A percentile compares a stretch with the other conserved stretches of the same genome.
These are phyloP conservation scores for Wickerhamomyces mucosus DNA, from an alignment of 805 yeast genomes.

Conservation along the genomic window DNA sequence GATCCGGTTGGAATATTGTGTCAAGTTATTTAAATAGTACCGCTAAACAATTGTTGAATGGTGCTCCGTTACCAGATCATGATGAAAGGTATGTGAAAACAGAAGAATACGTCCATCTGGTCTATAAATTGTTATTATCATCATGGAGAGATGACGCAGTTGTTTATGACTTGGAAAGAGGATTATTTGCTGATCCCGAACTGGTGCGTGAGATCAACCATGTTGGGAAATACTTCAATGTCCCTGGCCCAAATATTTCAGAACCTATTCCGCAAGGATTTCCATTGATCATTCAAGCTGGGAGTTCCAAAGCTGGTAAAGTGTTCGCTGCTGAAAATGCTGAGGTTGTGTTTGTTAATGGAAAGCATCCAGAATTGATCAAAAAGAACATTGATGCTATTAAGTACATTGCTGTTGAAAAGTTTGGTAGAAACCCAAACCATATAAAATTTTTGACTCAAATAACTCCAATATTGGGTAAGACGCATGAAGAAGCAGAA, in stretches of 20 bases:
- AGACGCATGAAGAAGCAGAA: constrained; percentile 30
- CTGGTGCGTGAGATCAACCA: constrained; percentile 23
- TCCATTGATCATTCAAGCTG: constrained; percentile 34
- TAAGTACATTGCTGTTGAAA: constrained; percentile 21
- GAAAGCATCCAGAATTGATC: neutral
- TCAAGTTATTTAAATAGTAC: constrained; percentile 29
- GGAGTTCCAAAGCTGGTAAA: constrained; percentile 30
- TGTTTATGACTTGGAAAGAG: constrained; percentile 12
- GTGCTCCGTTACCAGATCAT: constrained; percentile 20
- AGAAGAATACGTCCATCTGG: constrained; percentile 29
- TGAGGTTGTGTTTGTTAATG: constrained; percentile 25
- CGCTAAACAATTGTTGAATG: constrained; percentile 24
- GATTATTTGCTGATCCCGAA: constrained; percentile 25
- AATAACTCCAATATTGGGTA: constrained; percentile 25
- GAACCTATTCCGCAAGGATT: constrained; percentile 34
- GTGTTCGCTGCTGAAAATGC: constrained; percentile 33
- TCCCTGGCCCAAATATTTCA: constrained; percentile 19
- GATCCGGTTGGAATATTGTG: constrained; percentile 29
- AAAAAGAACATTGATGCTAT: constrained; percentile 20
- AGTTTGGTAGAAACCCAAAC: constrained; percentile 23
- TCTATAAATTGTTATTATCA: constrained; percentile 26
- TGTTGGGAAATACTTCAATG: constrained; percentile 23
- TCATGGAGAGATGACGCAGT: constrained; percentile 31
- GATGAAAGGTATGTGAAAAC: constrained; percentile 26
- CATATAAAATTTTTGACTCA: constrained; percentile 27